Conservation (phyloP, 2,329 filamentous ascomycete genomes). For the Venturia aucupariae region DNA sequence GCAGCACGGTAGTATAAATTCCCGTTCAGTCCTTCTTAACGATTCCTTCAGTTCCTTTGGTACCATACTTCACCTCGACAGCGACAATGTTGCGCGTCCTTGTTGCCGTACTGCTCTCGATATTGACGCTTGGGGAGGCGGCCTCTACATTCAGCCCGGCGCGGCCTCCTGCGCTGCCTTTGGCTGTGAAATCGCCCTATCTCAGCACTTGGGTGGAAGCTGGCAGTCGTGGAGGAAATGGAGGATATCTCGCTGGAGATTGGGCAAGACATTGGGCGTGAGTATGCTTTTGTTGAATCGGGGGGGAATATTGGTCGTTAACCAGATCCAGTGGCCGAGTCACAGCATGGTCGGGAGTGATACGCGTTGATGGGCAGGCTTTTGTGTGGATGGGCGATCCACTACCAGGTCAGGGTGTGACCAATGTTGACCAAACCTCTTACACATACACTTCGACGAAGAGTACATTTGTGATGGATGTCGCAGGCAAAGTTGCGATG, state of each 20-base stretch:
- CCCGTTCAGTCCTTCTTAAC: background rate
- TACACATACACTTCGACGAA: constrained; percentile 64
- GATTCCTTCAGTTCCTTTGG: background rate
- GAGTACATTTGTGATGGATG: constrained; percentile 60
- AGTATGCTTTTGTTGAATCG: constrained; percentile 23
- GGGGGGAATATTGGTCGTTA: background rate
- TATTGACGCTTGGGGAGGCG: constrained; percentile 3
- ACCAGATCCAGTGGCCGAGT: constrained; percentile 39
- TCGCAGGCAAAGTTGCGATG: constrained; percentile 52
- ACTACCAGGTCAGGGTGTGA: constrained; percentile 26
- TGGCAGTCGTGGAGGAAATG: constrained; percentile 52
- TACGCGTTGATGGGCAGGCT: constrained; percentile 55
- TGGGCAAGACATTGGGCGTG: constrained; percentile 64
- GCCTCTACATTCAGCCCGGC: constrained; percentile 53
- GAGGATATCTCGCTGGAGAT: constrained; percentile 57
- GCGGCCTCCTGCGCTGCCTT: constrained; percentile 57
- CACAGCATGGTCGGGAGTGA: constrained; percentile 58
- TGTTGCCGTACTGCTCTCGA: background rate
- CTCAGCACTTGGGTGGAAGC: constrained; percentile 60
- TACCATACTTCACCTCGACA: background rate
- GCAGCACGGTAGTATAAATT: background rate
- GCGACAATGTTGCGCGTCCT: background rate
- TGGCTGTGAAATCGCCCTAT: constrained; percentile 69
- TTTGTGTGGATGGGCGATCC: constrained; percentile 62
- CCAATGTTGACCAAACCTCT: constrained; percentile 48